Conservation (phyloP, 352 stramenopile genomes). For the Globisporangium cystogenes region DNA sequence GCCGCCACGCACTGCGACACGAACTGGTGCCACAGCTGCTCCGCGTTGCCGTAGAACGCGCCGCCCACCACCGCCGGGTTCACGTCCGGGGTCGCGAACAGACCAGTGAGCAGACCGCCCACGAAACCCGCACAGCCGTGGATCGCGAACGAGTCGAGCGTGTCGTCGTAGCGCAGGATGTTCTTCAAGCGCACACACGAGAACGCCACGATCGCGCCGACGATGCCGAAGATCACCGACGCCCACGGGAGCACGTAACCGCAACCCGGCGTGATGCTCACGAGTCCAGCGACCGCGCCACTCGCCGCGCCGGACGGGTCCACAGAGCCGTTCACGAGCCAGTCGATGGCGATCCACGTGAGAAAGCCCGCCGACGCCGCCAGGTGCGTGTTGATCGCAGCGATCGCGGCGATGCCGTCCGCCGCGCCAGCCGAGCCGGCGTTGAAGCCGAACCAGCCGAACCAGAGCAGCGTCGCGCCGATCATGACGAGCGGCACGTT, state of each 20-base stretch:
- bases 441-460: constrained; percentile 88
- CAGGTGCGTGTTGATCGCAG: constrained; percentile 73
- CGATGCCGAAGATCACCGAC: constrained; percentile 62
- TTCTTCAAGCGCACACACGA: constrained; percentile 60
- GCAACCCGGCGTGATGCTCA: constrained; percentile 63
- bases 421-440: constrained; percentile 54
- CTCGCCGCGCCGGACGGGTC: constrained; percentile 59
- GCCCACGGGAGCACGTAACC: constrained; percentile 69
- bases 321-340: constrained; percentile 37
- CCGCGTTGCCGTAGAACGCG: constrained; percentile 25
- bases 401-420: constrained; percentile 57
- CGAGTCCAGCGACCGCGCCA: constrained; percentile 59
- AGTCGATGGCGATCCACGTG: constrained; percentile 63
- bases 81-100: constrained; percentile 46
- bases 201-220: constrained; percentile 51
- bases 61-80: constrained; percentile 26
- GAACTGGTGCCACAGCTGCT: constrained; percentile 22
- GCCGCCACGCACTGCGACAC: constrained; percentile 44
- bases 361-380: constrained; percentile 56
- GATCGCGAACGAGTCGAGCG: constrained; percentile 74
- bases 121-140: constrained; percentile 61
- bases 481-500: constrained; percentile 86
- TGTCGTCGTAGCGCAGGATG: constrained; percentile 69
- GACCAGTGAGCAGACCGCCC: constrained; percentile 56
- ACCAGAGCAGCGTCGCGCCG: constrained; percentile 69